A percentile compares a stretch with the other conserved stretches of the same genome.
These are phyloP conservation scores for Saccharum spontaneum DNA, from an alignment of 176 grass and related monocot genomes.

Conservation along the genomic window DNA sequence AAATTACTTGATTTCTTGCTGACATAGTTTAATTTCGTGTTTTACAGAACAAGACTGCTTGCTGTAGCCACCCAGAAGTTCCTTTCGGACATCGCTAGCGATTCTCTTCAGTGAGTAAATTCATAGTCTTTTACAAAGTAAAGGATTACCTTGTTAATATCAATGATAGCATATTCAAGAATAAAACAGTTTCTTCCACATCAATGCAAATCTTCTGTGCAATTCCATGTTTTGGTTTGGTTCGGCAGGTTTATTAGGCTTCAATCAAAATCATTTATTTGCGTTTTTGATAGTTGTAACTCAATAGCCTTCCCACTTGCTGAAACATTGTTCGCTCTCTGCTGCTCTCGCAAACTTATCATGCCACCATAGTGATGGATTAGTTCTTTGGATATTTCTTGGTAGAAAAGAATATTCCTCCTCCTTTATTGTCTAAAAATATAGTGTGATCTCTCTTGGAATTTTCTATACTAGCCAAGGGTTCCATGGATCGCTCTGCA, in stretches of 20 bases:
- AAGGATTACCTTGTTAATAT: too few relatives aligned
- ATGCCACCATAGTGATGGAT: background rate
- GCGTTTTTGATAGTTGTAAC: background rate
- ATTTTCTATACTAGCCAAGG: background rate
- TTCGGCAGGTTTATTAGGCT: too few relatives aligned
- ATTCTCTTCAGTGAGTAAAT: too few relatives aligned
- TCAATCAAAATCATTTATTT: background rate
- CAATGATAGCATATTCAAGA: too few relatives aligned
- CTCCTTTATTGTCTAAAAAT: background rate
- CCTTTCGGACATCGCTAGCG: too few relatives aligned
- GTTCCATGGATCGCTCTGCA: background rate
- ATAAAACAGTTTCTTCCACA: background rate
- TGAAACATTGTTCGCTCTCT: background rate
- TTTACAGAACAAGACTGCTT: slow-evolving; percentile 81
- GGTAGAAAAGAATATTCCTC: background rate
- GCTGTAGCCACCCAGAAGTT: slow-evolving; percentile 86
- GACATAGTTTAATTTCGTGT: slow-evolving; percentile 9
- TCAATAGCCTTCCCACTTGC: background rate
- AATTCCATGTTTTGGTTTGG: background rate
- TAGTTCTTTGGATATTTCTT: background rate
- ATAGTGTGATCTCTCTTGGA: background rate
- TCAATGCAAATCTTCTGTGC: background rate
- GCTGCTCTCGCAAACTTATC: background rate
- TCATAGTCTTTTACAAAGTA: too few relatives aligned
- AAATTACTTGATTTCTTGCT: background rate